Evolutionary conservation across 805 yeast genomes (phyloP), one percentile per base, ranked within the genome.

Genomic region (Peterozyma toletana): DNA sequence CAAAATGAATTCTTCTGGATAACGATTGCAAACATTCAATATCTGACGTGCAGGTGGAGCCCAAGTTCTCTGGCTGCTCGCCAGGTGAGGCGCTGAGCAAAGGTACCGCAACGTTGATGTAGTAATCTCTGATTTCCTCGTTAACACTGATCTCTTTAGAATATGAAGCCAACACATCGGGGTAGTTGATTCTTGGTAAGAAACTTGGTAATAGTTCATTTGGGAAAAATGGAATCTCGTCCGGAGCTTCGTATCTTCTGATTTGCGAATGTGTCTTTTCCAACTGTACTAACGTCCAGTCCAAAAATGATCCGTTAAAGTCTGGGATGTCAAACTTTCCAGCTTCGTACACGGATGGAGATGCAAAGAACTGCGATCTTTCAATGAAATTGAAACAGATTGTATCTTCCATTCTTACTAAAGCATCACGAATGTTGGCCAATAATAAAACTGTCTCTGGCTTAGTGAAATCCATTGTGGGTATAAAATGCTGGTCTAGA

Each of bases 351-450:
- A 89, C 88, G 14, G 86, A 73, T 1, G 86, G 83, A 42, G 88
- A 80, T 30, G 75, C 74, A 53, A 70, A 80, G 58, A 87, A 91
- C 65, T 91, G 96, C 2, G 96, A 86, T 50, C 99, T 74, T 62
- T 93, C 99, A 48, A 93, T 90, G 52, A 93, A 76, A 45, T 83
- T 86, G 70, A 90, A 93, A 48, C 93, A 84, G 53, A 93, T 89
- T 6, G 97, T 86, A 63, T 93, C 98, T 59, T 93, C 99, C 96
- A 93, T 88, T 43, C 96, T 78, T 35, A 90, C 82, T 39, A 93
- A 70, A 14, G 87, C 84, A 48, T 77, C 80, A 49, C 99, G 79
- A 55, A 93, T 93, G 64, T 93, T 89, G 53, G 68, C 70, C 46
- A 93, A 68, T 55, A 88, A 77, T 41, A 93, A 72, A 6, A 87